Conservation (phyloP, 257 asterid species). For the Solanum tarapatanum region DNA sequence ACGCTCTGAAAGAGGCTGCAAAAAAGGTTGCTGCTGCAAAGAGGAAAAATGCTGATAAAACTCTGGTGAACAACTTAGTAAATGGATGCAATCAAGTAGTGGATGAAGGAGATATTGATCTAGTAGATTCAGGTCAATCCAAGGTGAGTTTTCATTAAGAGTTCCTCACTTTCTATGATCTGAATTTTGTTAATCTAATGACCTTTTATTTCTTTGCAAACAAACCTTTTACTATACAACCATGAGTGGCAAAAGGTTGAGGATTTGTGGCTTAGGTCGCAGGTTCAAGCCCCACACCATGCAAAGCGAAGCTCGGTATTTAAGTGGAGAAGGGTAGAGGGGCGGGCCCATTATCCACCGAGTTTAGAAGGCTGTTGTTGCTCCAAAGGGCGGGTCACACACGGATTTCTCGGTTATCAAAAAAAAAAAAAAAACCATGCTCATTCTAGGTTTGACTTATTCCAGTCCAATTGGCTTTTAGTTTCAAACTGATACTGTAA, state of each 20-base stretch:
- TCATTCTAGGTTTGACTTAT: not conserved
- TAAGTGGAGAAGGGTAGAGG: no score
- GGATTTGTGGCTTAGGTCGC: no score
- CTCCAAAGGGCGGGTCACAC: no score
- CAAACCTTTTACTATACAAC: not conserved
- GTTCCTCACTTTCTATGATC: not conserved
- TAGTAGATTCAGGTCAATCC: conserved; percentile 38
- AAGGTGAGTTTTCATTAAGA: conserved; percentile 34
- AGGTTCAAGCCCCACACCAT: no score
- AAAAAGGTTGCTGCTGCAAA: conserved; percentile 48
- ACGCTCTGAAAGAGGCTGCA: conserved; percentile 66
- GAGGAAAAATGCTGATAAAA: conserved; percentile 27
- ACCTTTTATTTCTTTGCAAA: not conserved
- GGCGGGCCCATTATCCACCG: no score
- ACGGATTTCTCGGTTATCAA: no score
- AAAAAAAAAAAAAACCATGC: no score
- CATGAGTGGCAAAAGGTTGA: no score
- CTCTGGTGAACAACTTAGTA: conserved; percentile 19
- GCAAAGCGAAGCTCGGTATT: no score
- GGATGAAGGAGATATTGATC: conserved; percentile 22
- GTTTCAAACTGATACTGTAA: not conserved
- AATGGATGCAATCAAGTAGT: conserved; percentile 33
- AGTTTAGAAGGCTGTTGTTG: no score
- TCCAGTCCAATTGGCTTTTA: not conserved
- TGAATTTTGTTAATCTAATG: not conserved